Evolutionary conservation across 1,284 basidiomycete species (phyloP), one percentile per base, ranked within the genome.

Genomic region (Tilletiopsis washingtonensis): DNA sequence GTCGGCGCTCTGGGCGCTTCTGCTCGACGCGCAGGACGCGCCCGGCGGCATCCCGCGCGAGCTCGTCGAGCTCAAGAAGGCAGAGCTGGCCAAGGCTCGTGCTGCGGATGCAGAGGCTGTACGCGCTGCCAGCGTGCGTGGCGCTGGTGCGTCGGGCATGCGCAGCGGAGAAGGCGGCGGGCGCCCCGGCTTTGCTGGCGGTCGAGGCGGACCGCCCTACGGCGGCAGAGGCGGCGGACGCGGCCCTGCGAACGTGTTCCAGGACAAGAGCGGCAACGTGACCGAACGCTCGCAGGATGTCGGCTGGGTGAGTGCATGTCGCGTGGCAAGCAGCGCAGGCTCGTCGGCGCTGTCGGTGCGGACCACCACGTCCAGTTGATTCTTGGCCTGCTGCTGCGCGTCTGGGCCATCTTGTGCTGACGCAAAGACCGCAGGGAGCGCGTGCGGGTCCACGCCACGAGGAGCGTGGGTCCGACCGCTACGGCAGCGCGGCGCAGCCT

Each of bases 51-150:
- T 98, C 0, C 93, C 93, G 2, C 81, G 82, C n/a, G 84, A 85
- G 21, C 91, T 97, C 70, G 84, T 98, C 20, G 90, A 96, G 66
- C 84, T 88, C 71, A 97, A 97, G 77, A 98, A 98, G 76, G 82
- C 83, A 66, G 93, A 98, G 75, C 82, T 97, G 79, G 80, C 87
- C 25, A 78, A 82, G n/a, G 78, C 82, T 42, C 83, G 84, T 61
- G 82, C 81, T 51, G 69, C 72, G 40, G 86, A 86, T 57, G 78
- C 79, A 14, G 78, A 58, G 67, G 23, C 40, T 44, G 47, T 36
- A 59, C 43, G 68, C 57, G 48, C 36, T 59, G 23, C 56, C 39
- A 17, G 45, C 32, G 27, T 39, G 58, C 15, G 49, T 46, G 26
- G 21, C 32, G 2, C 75, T 80, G 32, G 75, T 77, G 4, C 20